phyloP scores from a whole-genome alignment of 176 grass and related monocot species.

The Chrysopogon serrulatus region DNA sequence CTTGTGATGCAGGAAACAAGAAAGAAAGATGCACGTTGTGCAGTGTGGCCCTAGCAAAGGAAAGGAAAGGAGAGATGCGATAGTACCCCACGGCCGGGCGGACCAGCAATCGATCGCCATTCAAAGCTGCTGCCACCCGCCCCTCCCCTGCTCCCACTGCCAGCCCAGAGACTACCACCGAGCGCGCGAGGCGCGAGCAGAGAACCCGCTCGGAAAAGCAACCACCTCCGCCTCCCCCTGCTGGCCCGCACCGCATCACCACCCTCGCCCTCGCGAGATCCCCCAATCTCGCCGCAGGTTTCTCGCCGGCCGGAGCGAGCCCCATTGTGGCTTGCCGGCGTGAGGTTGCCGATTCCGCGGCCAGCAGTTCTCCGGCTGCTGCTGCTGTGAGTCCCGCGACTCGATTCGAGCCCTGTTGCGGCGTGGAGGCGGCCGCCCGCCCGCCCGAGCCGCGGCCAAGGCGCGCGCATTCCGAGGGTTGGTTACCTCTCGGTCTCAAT shows the following conservation, averaged over 20 bases:
- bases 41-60: conserved; percentile 31
- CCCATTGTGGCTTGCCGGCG: conserved; percentile 24
- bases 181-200: not conserved
- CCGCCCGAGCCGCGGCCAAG: not conserved
- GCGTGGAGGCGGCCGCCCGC: not conserved
- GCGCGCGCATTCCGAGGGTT: conserved; percentile 11
- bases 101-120: not conserved
- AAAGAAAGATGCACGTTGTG: conserved; percentile 15
- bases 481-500: not conserved
- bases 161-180: not conserved
- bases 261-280: conserved; percentile 7
- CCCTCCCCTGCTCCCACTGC: not conserved
- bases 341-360: not conserved
- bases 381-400: not conserved
- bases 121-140: conserved; percentile 48
- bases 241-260: not conserved
- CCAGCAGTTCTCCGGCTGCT: not conserved
- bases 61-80: not conserved
- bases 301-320: not conserved
- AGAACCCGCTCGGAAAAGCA: conserved; percentile 17
- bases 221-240: not conserved
- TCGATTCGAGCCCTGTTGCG: not conserved
- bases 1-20: not conserved
- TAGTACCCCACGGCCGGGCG: not conserved
- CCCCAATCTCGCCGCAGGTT: not conserved